Conservation (phyloP, 2,329 filamentous ascomycete genomes). For the Pyrenophora graminea region DNA sequence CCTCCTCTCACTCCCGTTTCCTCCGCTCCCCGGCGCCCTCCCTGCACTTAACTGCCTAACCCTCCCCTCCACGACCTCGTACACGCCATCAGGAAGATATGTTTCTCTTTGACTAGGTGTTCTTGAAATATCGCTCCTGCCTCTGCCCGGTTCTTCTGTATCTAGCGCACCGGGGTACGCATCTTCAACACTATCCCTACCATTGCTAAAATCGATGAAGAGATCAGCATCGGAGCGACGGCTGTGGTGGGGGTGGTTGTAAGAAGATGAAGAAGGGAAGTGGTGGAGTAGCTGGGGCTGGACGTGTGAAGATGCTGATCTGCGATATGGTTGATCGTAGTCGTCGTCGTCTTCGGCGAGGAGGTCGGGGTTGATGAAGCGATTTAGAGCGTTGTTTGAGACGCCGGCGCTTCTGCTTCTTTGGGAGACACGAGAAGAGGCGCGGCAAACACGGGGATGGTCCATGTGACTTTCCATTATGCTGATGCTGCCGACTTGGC, state of each 20-base stretch:
- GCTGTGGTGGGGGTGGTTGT: too few relatives aligned
- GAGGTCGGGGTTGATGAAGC: slow-evolving; percentile 1
- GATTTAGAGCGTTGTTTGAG: slow-evolving; percentile 1
- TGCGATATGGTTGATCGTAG: background rate
- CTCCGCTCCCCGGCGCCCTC: background rate
- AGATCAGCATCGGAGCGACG: background rate
- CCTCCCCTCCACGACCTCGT: slow-evolving; percentile 11
- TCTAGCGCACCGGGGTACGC: slow-evolving; percentile 1
- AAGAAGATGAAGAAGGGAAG: background rate
- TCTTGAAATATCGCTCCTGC: background rate
- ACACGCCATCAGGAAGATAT: slow-evolving; percentile 9
- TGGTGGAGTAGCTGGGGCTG: background rate
- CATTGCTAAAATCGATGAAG: background rate
- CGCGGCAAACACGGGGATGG: background rate
- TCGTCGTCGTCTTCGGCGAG: background rate
- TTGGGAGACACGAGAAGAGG: background rate
- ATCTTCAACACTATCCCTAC: background rate
- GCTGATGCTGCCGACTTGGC: background rate
- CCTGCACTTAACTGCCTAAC: slow-evolving; percentile 7
- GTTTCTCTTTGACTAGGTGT: slow-evolving; percentile 2
- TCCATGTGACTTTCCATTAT: background rate
- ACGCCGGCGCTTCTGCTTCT: background rate
- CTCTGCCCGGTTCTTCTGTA: background rate
- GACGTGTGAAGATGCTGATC: background rate
- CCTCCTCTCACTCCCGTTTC: background rate